A percentile compares a stretch with the other conserved stretches of the same genome.
Evolutionary conservation across 2,329 filamentous ascomycete genomes (phyloP).

Genomic region (Hortaea sp.): DNA sequence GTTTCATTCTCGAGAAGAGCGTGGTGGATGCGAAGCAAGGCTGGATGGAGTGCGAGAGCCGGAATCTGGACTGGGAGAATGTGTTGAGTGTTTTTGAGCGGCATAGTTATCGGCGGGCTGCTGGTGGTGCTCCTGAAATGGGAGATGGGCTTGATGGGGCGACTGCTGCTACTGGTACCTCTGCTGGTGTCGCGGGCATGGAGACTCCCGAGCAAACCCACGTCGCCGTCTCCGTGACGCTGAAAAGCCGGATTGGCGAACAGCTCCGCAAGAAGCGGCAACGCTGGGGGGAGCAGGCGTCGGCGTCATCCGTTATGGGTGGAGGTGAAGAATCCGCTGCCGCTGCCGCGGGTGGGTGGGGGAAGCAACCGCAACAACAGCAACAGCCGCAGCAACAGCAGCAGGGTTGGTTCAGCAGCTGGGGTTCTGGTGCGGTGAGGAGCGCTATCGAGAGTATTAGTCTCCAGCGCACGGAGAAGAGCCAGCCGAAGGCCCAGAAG

Average conservation of each 20-base stretch:
- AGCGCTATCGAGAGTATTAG: slow-evolving; percentile 71
- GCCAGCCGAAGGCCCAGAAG: slow-evolving; percentile 69
- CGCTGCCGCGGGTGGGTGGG: slow-evolving; percentile 25
- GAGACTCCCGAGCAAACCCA: slow-evolving; percentile 43
- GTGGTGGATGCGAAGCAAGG: slow-evolving; percentile 70
- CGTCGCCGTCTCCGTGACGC: slow-evolving; percentile 64
- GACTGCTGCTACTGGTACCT: not conserved
- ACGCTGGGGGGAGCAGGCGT: slow-evolving; percentile 28
- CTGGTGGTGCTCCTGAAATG: not conserved
- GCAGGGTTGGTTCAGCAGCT: slow-evolving; percentile 49
- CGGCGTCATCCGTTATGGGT: slow-evolving; percentile 29
- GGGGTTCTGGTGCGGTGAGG: slow-evolving; percentile 63
- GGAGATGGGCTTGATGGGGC: too few relatives aligned
- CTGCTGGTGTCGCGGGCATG: not conserved
- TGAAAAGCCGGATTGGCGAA: slow-evolving; percentile 63
- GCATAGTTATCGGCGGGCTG: slow-evolving; percentile 54
- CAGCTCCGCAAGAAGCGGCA: slow-evolving; percentile 47
- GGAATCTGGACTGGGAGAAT: slow-evolving; percentile 73
- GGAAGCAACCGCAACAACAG: too few relatives aligned
- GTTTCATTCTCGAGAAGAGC: slow-evolving; percentile 71
- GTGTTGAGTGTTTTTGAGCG: slow-evolving; percentile 69
- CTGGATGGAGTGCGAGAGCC: slow-evolving; percentile 73
- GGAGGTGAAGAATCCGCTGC: slow-evolving; percentile 36
- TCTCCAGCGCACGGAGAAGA: slow-evolving; percentile 65
- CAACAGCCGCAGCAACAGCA: too few relatives aligned